These are phyloP conservation scores for Lactifluus piperatus DNA, from an alignment of 768 basidiomycete genomes.

Conservation along the genomic window DNA sequence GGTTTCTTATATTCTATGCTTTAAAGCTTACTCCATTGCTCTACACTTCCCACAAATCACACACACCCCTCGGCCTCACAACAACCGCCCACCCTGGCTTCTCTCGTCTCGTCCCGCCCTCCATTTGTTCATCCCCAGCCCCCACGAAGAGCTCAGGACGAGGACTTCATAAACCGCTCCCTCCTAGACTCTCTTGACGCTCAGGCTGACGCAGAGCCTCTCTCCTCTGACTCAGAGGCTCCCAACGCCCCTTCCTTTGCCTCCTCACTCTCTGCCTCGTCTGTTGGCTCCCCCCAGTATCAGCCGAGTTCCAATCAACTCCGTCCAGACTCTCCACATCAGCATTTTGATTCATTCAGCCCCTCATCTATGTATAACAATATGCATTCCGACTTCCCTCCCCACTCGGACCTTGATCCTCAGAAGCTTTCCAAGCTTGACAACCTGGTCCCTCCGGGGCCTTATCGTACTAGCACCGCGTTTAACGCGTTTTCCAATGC, in stretches of 20 bases:
- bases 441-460: conserved; percentile 19
- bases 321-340: conserved; percentile 46
- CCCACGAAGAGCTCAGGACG: conserved; percentile 37
- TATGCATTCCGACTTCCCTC: conserved; percentile 15
- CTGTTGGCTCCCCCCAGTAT: conserved; percentile 40
- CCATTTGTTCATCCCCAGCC: conserved; percentile 25
- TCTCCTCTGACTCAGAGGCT: conserved; percentile 44
- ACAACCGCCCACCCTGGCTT: conserved; percentile 28
- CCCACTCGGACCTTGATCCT: conserved; percentile 15
- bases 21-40: conserved; percentile 4
- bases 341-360: conserved; percentile 31
- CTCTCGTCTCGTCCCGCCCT: conserved; percentile 27
- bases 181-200: conserved; percentile 77
- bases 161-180: conserved; percentile 82
- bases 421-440: conserved; percentile 18
- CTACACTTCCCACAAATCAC: conserved; percentile 6
- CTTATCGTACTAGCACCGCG: conserved; percentile 20
- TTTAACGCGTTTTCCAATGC: conserved; percentile 21
- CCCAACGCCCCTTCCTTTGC: conserved; percentile 34
- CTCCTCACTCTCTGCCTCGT: conserved; percentile 43
- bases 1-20: conserved; percentile 24
- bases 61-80: conserved; percentile 22
- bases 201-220: conserved; percentile 72
- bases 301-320: conserved; percentile 43
- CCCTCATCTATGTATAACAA: conserved; percentile 27